These are phyloP conservation scores for Clonostachys rosea DNA, from an alignment of 2,329 filamentous ascomycete species.

Conservation along the genomic window DNA sequence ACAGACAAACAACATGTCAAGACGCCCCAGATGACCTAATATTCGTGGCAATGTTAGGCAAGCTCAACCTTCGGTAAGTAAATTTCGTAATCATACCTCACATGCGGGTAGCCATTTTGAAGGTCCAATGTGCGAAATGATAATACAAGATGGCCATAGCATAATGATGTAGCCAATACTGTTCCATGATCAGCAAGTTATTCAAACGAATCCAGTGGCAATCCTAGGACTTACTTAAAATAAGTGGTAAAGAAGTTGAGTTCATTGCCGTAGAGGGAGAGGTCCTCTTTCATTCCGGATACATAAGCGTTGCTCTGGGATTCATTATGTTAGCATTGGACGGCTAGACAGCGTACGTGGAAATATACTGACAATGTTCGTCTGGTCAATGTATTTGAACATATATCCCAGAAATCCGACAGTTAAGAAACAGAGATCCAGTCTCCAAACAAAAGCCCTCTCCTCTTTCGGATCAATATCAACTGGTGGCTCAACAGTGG, in stretches of 20 bases:
- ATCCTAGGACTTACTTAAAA: conserved; percentile 23
- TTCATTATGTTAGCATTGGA: neutral
- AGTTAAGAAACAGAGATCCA: neutral
- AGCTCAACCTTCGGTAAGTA: neutral
- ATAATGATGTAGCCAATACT: neutral
- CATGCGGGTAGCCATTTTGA: neutral
- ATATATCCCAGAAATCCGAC: neutral
- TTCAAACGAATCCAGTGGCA: neutral
- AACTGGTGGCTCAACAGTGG: neutral
- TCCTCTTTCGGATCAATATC: neutral
- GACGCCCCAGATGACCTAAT: neutral
- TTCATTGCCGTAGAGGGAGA: conserved; percentile 43
- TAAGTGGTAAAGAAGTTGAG: conserved; percentile 44
- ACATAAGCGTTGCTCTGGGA: conserved; percentile 26
- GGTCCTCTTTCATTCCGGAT: conserved; percentile 40
- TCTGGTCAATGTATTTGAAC: conserved; percentile 24
- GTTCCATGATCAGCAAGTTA: neutral
- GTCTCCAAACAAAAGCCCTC: neutral
- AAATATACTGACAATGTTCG: conserved; percentile 8
- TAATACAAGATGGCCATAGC: neutral
- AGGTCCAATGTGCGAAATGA: neutral
- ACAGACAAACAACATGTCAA: neutral
- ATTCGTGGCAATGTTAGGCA: neutral
- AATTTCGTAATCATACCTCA: neutral
- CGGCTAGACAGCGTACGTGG: neutral